A percentile compares a stretch with the other conserved stretches of the same genome.
phyloP scores from a whole-genome alignment of 139 green algal genomes.

The Micractinium sp. region DNA sequence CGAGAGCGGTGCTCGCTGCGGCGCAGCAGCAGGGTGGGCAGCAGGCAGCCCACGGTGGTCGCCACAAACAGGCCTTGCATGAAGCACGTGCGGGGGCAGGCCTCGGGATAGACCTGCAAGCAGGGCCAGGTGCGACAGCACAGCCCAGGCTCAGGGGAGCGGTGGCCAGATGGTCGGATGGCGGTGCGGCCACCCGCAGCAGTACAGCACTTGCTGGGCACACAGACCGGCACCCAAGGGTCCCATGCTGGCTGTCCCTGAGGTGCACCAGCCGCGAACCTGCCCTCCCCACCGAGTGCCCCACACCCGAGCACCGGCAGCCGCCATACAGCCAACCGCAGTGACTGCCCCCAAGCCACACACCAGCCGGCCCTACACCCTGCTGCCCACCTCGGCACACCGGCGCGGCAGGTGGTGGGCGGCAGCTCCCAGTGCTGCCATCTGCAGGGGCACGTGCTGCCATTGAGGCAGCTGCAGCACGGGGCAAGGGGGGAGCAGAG shows the following conservation, averaged over 20 bases:
- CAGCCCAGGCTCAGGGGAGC: not conserved
- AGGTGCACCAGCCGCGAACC: no score
- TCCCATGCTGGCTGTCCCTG: no score
- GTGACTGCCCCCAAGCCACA: not conserved
- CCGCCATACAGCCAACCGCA: no score
- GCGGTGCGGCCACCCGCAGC: no score
- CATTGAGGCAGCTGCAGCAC: not conserved
- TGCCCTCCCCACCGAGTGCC: no score
- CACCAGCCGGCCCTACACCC: not conserved
- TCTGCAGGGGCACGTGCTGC: not conserved
- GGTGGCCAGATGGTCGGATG: not conserved
- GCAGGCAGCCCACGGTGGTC: not conserved
- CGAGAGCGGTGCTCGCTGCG: not conserved
- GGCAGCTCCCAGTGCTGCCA: not conserved
- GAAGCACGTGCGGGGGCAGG: not conserved
- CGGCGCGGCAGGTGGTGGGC: not conserved
- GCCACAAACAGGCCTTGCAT: not conserved
- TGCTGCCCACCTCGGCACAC: not conserved
- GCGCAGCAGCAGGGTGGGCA: not conserved
- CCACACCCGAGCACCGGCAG: no score
- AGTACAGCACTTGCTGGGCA: not conserved
- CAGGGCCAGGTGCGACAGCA: no score
- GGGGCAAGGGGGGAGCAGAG: not conserved
- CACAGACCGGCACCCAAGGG: no score
- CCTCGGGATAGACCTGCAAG: not conserved